phyloP scores from a whole-genome alignment of 1,139 yeast genomes.

The Meyerozyma elateridarum region DNA sequence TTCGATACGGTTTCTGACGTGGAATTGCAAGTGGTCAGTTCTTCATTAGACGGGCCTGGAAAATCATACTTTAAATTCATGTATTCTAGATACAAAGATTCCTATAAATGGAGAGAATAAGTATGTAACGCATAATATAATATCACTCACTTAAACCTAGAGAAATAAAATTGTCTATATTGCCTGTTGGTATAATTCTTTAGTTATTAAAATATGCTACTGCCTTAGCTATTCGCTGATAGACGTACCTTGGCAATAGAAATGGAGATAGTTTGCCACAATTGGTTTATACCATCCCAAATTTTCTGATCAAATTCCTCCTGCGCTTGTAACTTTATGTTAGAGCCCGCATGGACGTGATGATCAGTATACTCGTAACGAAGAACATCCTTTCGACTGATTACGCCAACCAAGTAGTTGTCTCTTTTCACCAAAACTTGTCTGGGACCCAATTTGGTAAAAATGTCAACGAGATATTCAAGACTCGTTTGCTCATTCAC shows the following conservation, averaged over 20 bases:
- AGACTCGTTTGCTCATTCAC: conserved; percentile 53
- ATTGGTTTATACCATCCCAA: conserved; percentile 32
- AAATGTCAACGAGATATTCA: conserved; percentile 62
- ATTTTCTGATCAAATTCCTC: conserved; percentile 29
- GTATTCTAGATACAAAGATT: conserved; percentile 67
- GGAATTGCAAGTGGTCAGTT: conserved; percentile 63
- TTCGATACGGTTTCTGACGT: conserved; percentile 66
- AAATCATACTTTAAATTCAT: conserved; percentile 62
- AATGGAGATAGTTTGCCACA: too few relatives aligned
- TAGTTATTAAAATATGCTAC: too few relatives aligned
- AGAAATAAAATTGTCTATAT: too few relatives aligned
- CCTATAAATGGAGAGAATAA: conserved; percentile 74
- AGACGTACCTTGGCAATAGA: too few relatives aligned
- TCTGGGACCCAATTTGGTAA: conserved; percentile 77
- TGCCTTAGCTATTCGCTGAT: too few relatives aligned
- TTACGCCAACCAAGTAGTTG: conserved; percentile 54
- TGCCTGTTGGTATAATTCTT: too few relatives aligned
- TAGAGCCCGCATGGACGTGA: conserved; percentile 14
- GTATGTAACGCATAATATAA: too few relatives aligned
- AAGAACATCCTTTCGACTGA: conserved; percentile 65
- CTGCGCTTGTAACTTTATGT: conserved; percentile 11
- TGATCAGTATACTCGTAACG: conserved; percentile 45
- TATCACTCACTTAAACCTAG: too few relatives aligned
- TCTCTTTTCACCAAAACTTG: conserved; percentile 58
- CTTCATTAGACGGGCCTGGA: conserved; percentile 68